Conservation (phyloP, 1,139 yeast genomes). For the Hansenula lynferdii region DNA sequence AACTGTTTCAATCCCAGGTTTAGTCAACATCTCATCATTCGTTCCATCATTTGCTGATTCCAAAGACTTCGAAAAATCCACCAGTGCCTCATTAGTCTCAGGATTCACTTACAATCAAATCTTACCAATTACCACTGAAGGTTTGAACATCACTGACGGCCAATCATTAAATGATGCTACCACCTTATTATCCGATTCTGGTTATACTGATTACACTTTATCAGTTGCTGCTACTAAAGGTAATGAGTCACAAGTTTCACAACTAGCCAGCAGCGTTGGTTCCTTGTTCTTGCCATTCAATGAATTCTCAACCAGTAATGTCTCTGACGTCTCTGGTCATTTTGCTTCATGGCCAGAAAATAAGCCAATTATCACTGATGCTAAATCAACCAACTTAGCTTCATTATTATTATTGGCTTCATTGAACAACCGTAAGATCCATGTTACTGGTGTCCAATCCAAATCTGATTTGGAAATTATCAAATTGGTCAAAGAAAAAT, state of each 20-base stretch:
- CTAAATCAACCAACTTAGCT: slow-evolving; percentile 87
- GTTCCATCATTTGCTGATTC: slow-evolving; percentile 63
- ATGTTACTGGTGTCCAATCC: slow-evolving; percentile 80
- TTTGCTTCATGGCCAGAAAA: slow-evolving; percentile 78
- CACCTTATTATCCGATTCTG: slow-evolving; percentile 50
- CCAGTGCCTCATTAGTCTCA: slow-evolving; percentile 70
- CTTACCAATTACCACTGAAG: slow-evolving; percentile 66
- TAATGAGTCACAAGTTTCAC: slow-evolving; percentile 59
- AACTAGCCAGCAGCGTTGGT: slow-evolving; percentile 64
- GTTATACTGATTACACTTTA: slow-evolving; percentile 79
- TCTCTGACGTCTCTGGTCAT: slow-evolving; percentile 73
- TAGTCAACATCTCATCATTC: slow-evolving; percentile 76
- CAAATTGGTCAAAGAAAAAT: slow-evolving; percentile 79
- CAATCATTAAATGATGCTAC: slow-evolving; percentile 62
- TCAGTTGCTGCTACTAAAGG: slow-evolving; percentile 78
- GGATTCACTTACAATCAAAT: slow-evolving; percentile 89
- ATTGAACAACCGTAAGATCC: slow-evolving; percentile 79
- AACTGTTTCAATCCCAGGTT: slow-evolving; percentile 80
- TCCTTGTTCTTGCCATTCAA: slow-evolving; percentile 80
- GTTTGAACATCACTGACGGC: slow-evolving; percentile 60
- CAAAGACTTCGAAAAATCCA: slow-evolving; percentile 54
- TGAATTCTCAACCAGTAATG: slow-evolving; percentile 62
- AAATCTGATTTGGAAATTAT: slow-evolving; percentile 82
- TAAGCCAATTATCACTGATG: slow-evolving; percentile 90
- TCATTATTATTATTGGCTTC: slow-evolving; percentile 87